Conservation (phyloP, 2,329 filamentous ascomycete species). For the Monilinia polystroma region DNA sequence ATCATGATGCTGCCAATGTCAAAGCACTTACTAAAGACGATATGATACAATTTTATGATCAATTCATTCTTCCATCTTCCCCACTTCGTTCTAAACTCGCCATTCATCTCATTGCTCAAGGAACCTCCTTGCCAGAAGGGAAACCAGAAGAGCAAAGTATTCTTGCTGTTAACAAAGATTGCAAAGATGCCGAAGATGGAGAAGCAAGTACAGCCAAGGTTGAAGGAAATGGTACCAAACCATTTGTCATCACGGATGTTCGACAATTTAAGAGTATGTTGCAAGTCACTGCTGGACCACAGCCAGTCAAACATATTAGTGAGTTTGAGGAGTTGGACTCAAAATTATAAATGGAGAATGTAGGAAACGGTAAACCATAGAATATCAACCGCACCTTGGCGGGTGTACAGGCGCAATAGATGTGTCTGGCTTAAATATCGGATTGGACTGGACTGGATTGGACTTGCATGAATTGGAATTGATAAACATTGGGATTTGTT, state of each 20-base stretch:
- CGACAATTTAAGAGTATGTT: slow-evolving; percentile 76
- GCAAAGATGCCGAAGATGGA: slow-evolving; percentile 36
- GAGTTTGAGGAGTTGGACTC: slow-evolving; percentile 84
- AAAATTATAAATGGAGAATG: slow-evolving; percentile 60
- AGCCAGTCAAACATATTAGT: slow-evolving; percentile 70
- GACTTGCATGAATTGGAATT: slow-evolving; percentile 10
- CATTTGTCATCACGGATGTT: slow-evolving; percentile 72
- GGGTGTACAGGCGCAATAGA: slow-evolving; percentile 8
- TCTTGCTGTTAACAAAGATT: slow-evolving; percentile 36
- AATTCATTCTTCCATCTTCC: slow-evolving; percentile 74
- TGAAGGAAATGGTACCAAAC: slow-evolving; percentile 50
- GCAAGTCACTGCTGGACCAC: slow-evolving; percentile 68
- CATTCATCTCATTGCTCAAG: slow-evolving; percentile 77
- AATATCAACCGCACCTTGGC: not conserved
- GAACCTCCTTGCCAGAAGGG: slow-evolving; percentile 45
- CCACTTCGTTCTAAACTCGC: slow-evolving; percentile 75
- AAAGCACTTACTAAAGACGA: slow-evolving; percentile 74
- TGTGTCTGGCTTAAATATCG: not conserved
- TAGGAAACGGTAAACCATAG: not conserved
- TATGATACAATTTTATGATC: slow-evolving; percentile 74
- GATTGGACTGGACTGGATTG: not conserved
- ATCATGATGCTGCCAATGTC: slow-evolving; percentile 71
- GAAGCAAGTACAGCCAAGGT: slow-evolving; percentile 26
- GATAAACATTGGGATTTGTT: not conserved
- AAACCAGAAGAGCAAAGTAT: slow-evolving; percentile 42